A percentile compares a stretch with the other conserved stretches of the same genome.
These are phyloP conservation scores for Penium margaritaceum DNA, from an alignment of 139 green algal genomes.

Conservation along the genomic window DNA sequence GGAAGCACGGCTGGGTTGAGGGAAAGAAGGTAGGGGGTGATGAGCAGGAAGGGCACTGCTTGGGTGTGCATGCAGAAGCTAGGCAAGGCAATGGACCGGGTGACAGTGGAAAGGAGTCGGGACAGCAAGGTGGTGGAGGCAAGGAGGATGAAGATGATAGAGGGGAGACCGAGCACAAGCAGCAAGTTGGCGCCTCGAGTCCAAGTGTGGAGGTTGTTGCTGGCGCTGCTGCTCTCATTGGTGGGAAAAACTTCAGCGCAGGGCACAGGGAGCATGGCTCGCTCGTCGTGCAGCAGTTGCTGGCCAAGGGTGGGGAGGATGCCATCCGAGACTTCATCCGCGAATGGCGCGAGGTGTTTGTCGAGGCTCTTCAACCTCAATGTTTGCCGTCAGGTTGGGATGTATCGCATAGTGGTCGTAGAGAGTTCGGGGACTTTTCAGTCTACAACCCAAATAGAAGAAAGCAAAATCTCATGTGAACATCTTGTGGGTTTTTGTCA, in stretches of 20 bases:
- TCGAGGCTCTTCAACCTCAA: conserved; percentile 17
- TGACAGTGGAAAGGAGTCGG: not conserved
- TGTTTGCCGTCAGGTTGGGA: conserved; percentile 39
- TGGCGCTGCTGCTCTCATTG: too few species aligned
- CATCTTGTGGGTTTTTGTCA: too few species aligned
- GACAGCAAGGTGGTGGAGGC: not conserved
- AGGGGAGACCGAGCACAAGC: not conserved
- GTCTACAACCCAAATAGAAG: conserved; percentile 17
- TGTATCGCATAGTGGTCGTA: conserved; percentile 30
- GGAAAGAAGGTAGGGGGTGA: too few species aligned
- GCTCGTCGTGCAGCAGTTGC: conserved; percentile 25
- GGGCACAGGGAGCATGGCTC: conserved; percentile 30
- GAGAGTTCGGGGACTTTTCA: conserved; percentile 26
- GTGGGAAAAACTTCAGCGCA: too few species aligned
- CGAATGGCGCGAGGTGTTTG: conserved; percentile 32
- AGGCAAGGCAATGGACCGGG: not conserved
- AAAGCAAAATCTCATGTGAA: too few species aligned
- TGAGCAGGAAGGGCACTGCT: not conserved
- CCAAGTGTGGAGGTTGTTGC: too few species aligned
- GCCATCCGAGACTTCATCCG: conserved; percentile 29
- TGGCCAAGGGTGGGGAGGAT: conserved; percentile 24
- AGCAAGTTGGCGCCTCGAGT: not conserved
- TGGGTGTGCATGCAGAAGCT: too few species aligned
- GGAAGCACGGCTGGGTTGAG: too few species aligned
- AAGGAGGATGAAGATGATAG: not conserved